Conservation (phyloP, 2,329 filamentous ascomycete genomes). For the Aspergillus pseudonomiae region DNA sequence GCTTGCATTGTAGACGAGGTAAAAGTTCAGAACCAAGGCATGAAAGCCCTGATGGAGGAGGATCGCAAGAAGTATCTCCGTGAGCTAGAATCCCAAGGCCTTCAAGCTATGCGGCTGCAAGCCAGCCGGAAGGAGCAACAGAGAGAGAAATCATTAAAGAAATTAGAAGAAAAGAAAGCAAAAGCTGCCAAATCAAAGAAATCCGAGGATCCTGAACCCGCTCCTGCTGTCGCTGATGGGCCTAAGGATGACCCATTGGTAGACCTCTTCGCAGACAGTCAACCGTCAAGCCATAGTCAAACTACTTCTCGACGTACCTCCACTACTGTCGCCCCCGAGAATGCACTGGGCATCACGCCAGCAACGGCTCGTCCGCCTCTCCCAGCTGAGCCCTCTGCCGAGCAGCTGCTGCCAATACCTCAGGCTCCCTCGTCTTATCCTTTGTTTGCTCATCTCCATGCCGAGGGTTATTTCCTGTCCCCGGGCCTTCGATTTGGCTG, state of each 20-base stretch:
- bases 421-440: conserved; percentile 62
- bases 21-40: conserved; percentile 66
- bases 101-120: conserved; percentile 51
- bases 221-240: conserved; percentile 4
- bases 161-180: conserved; percentile 46
- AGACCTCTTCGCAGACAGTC: conserved; percentile 29
- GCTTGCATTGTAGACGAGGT: conserved; percentile 82
- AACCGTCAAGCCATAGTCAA: conserved; percentile 10
- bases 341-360: conserved; percentile 49
- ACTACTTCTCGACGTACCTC: conserved; percentile 20
- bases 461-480: conserved; percentile 80
- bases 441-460: conserved; percentile 79
- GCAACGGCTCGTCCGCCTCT: conserved; percentile 54
- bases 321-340: conserved; percentile 19
- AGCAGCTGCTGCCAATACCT: conserved; percentile 33
- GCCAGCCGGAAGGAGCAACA: conserved; percentile 53
- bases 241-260: conserved; percentile 20
- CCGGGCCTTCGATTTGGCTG: conserved; percentile 94
- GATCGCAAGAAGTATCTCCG: conserved; percentile 65
- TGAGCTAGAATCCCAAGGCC: conserved; percentile 58
- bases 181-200: conserved; percentile 31
- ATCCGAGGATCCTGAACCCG: conserved; percentile 18
- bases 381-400: conserved; percentile 33
- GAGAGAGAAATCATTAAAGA: conserved; percentile 54
- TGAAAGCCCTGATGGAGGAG: conserved; percentile 62